Evolutionary conservation across 2,329 filamentous ascomycete genomes (phyloP).

Genomic region (Epichloe coenophiala): DNA sequence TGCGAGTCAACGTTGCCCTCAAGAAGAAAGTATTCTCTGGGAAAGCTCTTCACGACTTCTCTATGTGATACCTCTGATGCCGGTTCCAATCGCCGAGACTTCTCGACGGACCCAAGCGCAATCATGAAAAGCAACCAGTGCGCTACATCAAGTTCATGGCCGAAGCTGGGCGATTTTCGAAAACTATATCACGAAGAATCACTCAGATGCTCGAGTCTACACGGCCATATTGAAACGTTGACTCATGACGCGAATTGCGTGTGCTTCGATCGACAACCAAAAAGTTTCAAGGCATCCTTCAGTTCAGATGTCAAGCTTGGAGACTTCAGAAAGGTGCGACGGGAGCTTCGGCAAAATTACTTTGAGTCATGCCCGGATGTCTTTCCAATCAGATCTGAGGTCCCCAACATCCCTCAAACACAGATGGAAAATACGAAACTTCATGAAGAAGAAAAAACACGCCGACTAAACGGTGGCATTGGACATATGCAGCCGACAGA

Average conservation of each 20-base stretch:
- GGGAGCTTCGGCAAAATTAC: neutral
- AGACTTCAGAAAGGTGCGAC: slow-evolving; percentile 1
- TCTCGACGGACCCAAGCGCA: neutral
- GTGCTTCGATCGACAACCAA: too few relatives aligned
- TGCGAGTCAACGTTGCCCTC: neutral
- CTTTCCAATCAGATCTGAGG: neutral
- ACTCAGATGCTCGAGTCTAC: neutral
- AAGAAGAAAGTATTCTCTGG: neutral
- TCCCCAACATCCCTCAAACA: neutral
- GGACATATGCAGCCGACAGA: neutral
- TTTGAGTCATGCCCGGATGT: neutral
- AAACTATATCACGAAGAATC: neutral
- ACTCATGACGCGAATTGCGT: neutral
- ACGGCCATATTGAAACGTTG: neutral
- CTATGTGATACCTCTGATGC: neutral
- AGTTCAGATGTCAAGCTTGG: neutral
- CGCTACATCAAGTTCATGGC: neutral
- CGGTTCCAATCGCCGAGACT: neutral
- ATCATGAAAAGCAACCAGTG: neutral
- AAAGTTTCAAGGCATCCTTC: neutral
- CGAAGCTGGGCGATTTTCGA: slow-evolving; percentile 6
- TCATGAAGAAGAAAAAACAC: neutral
- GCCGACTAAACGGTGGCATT: neutral
- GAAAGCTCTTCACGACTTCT: neutral
- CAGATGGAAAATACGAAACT: neutral